Base-by-base conservation (phyloP, 192 early-diverging fungal genomes). In the Diversispora epigaea region DNA sequence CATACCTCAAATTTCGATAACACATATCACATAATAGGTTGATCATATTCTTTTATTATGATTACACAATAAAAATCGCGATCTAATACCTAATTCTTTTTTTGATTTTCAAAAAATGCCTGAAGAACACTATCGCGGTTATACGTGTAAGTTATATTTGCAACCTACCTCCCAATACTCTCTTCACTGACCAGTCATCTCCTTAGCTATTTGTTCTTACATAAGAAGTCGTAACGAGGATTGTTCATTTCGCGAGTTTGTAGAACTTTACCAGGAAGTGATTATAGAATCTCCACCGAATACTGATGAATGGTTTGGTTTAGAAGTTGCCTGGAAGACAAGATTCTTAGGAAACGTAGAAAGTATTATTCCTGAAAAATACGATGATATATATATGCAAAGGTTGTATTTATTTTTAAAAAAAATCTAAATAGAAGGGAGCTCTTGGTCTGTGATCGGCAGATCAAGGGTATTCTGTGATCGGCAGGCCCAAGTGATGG, bases 401-500 rank as follows among this genome's bases (percentile, higher is more conserved):
- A 21, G 54, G 25, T n/a, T n/a, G 5, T 70, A 11, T 70, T 17
- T 70, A 14, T 8, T 32, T 50, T 54, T 50, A 54, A 14, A 15
- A 54, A 12, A 54, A 55, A 54, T 25, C 12, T 54, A 70, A 32
- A 54, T n/a, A 69, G 54, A 70, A n/a, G 50, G 68, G 68, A 70
- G 68, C 25, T 52, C 52, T 44, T 70, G 25, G 25, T 55, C 68
- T 10, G 46, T 70, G 66, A 4, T 68, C 66, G 46, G 66, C 25
- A 46, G 66, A 49, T 50, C 10, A 68, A 49, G 44, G 66, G 66
- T 68, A 68, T 68, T 68, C 66, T 0, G 66, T 68, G 68, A 17
- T 70, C 52, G 68, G 52, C 68, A 39, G 68, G 9, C 52, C 68
- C 68, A 55, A 70, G 68, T 70, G 68, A 70, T 70, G 52, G 43